These are phyloP conservation scores for Canavalia ensiformis DNA, from an alignment of 306 rosid species.

Conservation along the genomic window DNA sequence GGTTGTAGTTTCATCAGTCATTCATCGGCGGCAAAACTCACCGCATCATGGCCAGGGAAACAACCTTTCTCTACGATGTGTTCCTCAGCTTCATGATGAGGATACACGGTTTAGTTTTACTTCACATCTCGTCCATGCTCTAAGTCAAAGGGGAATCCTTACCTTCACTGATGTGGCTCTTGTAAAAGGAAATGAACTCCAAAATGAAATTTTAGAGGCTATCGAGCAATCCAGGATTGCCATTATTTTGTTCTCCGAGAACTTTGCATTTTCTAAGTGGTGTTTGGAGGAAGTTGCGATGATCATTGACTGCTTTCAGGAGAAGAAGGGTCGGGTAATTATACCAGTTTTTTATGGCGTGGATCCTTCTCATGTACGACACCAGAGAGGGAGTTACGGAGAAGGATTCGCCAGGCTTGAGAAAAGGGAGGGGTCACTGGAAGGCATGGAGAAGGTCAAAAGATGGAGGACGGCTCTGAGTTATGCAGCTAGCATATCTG, in stretches of 20 bases:
- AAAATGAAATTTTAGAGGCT: background rate
- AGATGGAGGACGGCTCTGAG: too few species aligned
- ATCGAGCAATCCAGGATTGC: constrained; percentile 7
- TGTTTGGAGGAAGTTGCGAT: constrained; percentile 3
- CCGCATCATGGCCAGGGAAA: too few species aligned
- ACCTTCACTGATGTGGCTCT: background rate
- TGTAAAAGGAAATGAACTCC: constrained; percentile 1
- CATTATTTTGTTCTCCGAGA: background rate
- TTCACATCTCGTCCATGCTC: background rate
- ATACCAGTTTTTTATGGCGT: background rate
- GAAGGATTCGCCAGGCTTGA: background rate
- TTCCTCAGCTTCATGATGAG: constrained; percentile 24
- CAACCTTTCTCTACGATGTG: background rate
- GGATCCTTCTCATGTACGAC: background rate
- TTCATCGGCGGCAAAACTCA: too few species aligned
- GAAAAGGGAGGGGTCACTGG: background rate
- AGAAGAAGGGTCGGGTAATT: background rate
- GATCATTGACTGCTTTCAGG: background rate
- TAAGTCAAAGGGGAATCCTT: background rate
- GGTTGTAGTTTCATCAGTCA: too few species aligned
- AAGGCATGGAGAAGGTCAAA: background rate
- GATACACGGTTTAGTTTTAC: too few species aligned
- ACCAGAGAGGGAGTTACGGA: background rate
- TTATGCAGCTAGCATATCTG: too few species aligned
- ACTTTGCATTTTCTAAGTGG: background rate